phyloP scores from a whole-genome alignment of 768 basidiomycete genomes.

The Boletus eberwhitei region DNA sequence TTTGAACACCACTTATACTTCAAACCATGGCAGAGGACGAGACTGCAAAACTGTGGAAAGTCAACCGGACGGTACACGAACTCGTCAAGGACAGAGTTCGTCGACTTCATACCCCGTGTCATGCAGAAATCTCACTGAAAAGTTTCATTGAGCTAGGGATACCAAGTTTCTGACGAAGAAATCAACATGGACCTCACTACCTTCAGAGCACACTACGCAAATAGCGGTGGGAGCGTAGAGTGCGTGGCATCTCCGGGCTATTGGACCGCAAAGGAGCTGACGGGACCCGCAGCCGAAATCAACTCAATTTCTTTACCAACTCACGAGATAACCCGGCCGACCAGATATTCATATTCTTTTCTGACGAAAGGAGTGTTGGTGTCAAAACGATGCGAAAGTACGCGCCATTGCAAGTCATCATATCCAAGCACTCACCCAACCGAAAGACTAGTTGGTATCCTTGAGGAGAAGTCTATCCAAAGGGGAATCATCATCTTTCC shows the following conservation, averaged over 20 bases:
- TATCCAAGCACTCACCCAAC: slow-evolving; percentile 8
- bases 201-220: slow-evolving; percentile 74
- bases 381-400: slow-evolving; percentile 99
- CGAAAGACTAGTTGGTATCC: slow-evolving; percentile 74
- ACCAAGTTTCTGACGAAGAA: slow-evolving; percentile 92
- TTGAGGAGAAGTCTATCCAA: slow-evolving; percentile 89
- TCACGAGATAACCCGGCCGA: slow-evolving; percentile 60
- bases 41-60: slow-evolving; percentile 89
- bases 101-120: slow-evolving; percentile 12
- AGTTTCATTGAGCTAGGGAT: slow-evolving; percentile 57
- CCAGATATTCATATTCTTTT: slow-evolving; percentile 92
- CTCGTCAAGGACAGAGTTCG: slow-evolving; percentile 89
- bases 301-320: slow-evolving; percentile 89
- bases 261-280: slow-evolving; percentile 9
- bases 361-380: slow-evolving; percentile 93
- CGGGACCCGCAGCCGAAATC: slow-evolving; percentile 60
- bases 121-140: slow-evolving; percentile 16
- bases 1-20: slow-evolving; percentile 43
- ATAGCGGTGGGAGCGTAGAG: slow-evolving; percentile 77
- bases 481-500: slow-evolving; percentile 95
- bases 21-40: slow-evolving; percentile 72
- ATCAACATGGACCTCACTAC: slow-evolving; percentile 80
- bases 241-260: slow-evolving; percentile 40
- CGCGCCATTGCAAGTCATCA: slow-evolving; percentile 21
- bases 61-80: slow-evolving; percentile 94